Evolutionary conservation across 495 filamentous ascomycete species (phyloP).

Genomic region (Aspergillus wentii): DNA sequence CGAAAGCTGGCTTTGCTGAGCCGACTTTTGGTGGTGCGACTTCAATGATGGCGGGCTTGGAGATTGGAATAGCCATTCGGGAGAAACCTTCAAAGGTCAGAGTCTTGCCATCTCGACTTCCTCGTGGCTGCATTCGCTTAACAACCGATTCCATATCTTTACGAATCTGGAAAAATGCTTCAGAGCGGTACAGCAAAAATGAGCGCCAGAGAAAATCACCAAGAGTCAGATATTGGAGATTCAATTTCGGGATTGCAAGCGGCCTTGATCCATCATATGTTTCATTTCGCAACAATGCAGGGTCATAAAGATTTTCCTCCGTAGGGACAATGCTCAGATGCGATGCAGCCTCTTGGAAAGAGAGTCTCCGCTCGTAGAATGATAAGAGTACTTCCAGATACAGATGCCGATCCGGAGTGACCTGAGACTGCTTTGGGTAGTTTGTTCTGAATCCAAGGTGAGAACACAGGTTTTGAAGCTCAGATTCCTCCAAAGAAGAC

Average conservation of each 20-base stretch:
- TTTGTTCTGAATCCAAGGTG: slow-evolving; percentile 70
- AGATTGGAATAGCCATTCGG: slow-evolving; percentile 83
- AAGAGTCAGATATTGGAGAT: slow-evolving; percentile 90
- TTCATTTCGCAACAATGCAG: slow-evolving; percentile 77
- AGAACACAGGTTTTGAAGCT: slow-evolving; percentile 63
- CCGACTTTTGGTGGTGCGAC: slow-evolving; percentile 82
- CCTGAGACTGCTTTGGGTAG: slow-evolving; percentile 66
- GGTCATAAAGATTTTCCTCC: slow-evolving; percentile 78
- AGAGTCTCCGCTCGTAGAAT: slow-evolving; percentile 68
- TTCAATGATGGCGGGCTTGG: slow-evolving; percentile 83
- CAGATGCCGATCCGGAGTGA: slow-evolving; percentile 62
- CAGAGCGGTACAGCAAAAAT: slow-evolving; percentile 81
- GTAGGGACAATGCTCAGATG: slow-evolving; percentile 75
- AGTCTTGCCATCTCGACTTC: slow-evolving; percentile 51
- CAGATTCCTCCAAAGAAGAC: slow-evolving; percentile 62
- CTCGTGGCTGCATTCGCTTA: slow-evolving; percentile 71
- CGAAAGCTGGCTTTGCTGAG: slow-evolving; percentile 74
- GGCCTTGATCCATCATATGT: slow-evolving; percentile 85
- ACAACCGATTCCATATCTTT: slow-evolving; percentile 82
- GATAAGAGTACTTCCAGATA: slow-evolving; percentile 74
- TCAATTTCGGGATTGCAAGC: slow-evolving; percentile 89
- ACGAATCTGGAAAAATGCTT: slow-evolving; percentile 91
- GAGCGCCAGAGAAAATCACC: slow-evolving; percentile 96
- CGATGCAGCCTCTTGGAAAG: slow-evolving; percentile 75
- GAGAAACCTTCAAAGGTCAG: slow-evolving; percentile 81